These are phyloP conservation scores for Candida awuae DNA, from an alignment of 805 yeast genomes.

Conservation along the genomic window DNA sequence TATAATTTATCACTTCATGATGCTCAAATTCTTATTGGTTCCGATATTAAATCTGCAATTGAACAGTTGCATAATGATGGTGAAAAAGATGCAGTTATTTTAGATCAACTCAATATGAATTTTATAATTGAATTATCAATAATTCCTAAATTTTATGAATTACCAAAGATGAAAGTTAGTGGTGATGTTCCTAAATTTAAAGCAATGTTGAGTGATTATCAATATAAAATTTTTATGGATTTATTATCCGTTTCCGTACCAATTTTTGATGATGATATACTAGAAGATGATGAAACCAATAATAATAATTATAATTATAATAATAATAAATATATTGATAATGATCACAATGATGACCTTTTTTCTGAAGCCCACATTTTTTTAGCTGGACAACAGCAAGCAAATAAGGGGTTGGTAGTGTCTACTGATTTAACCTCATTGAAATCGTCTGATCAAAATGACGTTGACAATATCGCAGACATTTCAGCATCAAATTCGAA, in stretches of 20 bases:
- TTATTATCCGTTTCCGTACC: slow-evolving; percentile 68
- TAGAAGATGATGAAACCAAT: not conserved
- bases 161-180: slow-evolving; percentile 65
- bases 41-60: slow-evolving; percentile 69
- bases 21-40: slow-evolving; percentile 84
- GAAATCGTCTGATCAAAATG: too few species aligned
- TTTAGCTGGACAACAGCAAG: slow-evolving; percentile 1
- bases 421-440: too few species aligned
- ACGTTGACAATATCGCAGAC: not conserved
- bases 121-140: slow-evolving; percentile 76
- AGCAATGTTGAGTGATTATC: slow-evolving; percentile 76
- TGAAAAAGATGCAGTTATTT: slow-evolving; percentile 48
- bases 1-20: slow-evolving; percentile 71
- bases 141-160: slow-evolving; percentile 65
- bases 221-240: slow-evolving; percentile 81
- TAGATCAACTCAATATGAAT: slow-evolving; percentile 70
- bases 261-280: slow-evolving; percentile 16
- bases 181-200: slow-evolving; percentile 70
- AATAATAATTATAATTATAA: not conserved
- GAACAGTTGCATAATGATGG: slow-evolving; percentile 51
- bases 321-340: not conserved
- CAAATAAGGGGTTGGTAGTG: too few species aligned
- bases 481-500: not conserved
- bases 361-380: not conserved
- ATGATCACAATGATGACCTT: not conserved